These are phyloP conservation scores for Stachybotrys chartarum DNA, from an alignment of 2,329 filamentous ascomycete genomes.

Conservation along the genomic window DNA sequence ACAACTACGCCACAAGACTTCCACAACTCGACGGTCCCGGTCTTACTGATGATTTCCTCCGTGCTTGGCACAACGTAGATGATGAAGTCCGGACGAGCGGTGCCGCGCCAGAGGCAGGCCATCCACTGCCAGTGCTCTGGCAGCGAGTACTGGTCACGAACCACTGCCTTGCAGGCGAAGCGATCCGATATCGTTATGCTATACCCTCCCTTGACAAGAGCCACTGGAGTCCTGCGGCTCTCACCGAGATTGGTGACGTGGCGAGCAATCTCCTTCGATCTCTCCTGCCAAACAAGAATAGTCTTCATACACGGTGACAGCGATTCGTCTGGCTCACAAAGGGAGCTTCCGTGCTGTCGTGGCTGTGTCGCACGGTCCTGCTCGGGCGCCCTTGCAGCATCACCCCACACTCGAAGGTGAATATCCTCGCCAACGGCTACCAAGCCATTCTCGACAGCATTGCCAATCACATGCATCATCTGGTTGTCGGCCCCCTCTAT, in stretches of 20 bases:
- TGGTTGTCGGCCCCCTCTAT: conserved; percentile 64
- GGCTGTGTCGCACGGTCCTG: background rate
- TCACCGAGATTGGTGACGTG: conserved; percentile 31
- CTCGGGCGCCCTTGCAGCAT: conserved; percentile 6
- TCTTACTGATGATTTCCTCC: conserved; percentile 26
- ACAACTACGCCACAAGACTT: conserved; percentile 47
- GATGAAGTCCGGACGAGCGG: conserved; percentile 73
- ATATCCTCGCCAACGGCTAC: conserved; percentile 28
- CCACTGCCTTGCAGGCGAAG: conserved; percentile 67
- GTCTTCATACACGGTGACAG: background rate
- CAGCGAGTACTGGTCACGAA: conserved; percentile 68
- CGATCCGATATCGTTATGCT: conserved; percentile 72
- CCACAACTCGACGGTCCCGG: conserved; percentile 48
- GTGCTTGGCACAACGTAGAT: conserved; percentile 51
- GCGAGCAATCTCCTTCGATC: conserved; percentile 61
- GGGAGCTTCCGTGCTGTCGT: background rate
- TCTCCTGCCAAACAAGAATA: conserved; percentile 59
- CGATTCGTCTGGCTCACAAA: background rate
- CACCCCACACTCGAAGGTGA: conserved; percentile 36
- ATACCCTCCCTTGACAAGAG: conserved; percentile 70
- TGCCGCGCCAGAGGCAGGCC: conserved; percentile 85
- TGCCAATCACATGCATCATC: conserved; percentile 50
- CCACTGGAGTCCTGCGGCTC: conserved; percentile 50
- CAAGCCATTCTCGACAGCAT: conserved; percentile 59
- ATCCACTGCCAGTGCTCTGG: conserved; percentile 98